Evolutionary conservation across 1,284 basidiomycete species (phyloP).

Genomic region (Agaricales sp.): DNA sequence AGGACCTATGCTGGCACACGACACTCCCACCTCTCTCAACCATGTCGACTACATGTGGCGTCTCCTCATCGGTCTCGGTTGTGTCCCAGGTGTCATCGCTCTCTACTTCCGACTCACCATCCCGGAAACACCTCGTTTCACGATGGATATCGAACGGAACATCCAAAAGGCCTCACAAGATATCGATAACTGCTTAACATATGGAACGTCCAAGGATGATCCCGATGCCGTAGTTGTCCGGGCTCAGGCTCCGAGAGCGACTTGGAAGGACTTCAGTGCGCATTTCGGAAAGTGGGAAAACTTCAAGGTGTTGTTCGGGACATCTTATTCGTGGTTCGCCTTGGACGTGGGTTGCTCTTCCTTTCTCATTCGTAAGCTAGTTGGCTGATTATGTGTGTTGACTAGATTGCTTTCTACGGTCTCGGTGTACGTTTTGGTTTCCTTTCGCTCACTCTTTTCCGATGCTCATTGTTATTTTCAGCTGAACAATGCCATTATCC

Average conservation of each 20-base stretch:
- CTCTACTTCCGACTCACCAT: slow-evolving; percentile 74
- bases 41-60: slow-evolving; percentile 59
- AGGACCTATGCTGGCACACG: slow-evolving; percentile 39
- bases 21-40: slow-evolving; percentile 26
- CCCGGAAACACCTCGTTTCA: slow-evolving; percentile 77
- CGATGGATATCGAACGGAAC: slow-evolving; percentile 85
- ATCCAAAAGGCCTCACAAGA: slow-evolving; percentile 62
- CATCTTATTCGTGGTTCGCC: slow-evolving; percentile 68
- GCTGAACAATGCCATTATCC: slow-evolving; percentile 65
- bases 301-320: slow-evolving; percentile 54
- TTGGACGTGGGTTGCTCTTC: slow-evolving; percentile 39
- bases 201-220: slow-evolving; percentile 41
- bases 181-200: slow-evolving; percentile 53
- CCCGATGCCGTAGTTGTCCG: slow-evolving; percentile 47
- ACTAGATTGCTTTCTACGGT: slow-evolving; percentile 77
- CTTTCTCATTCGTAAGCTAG: slow-evolving; percentile 10
- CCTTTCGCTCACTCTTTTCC: background rate
- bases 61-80: slow-evolving; percentile 61
- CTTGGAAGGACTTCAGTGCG: slow-evolving; percentile 47
- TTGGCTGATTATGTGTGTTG: slow-evolving; percentile 15
- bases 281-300: slow-evolving; percentile 61
- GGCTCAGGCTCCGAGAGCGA: slow-evolving; percentile 55
- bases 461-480: background rate
- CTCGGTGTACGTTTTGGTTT: slow-evolving; percentile 30
- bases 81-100: slow-evolving; percentile 55